These are phyloP conservation scores for Middelhovenomyces tepae DNA, from an alignment of 805 yeast species.

Conservation along the genomic window DNA sequence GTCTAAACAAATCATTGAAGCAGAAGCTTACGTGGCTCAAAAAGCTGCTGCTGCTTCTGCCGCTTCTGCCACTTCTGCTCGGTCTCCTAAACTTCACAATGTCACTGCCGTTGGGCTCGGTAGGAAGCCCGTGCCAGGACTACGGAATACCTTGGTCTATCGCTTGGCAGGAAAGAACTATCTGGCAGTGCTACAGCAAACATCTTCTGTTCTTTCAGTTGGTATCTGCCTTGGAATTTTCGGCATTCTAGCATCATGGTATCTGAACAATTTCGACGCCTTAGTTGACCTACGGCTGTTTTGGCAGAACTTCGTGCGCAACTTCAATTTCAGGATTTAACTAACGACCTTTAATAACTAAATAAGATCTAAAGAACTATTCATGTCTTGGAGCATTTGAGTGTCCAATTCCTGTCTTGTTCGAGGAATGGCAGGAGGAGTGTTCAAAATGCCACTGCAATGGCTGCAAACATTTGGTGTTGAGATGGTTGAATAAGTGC, in stretches of 20 bases:
- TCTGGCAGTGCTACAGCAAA: too few relatives aligned
- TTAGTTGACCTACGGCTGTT: too few relatives aligned
- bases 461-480: neutral
- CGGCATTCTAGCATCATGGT: conserved; percentile 10
- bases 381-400: conserved; percentile 5
- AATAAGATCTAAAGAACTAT: conserved; percentile 3
- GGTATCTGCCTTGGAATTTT: conserved; percentile 13
- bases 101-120: too few relatives aligned
- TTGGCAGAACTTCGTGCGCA: conserved; percentile 3
- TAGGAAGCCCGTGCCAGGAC: too few relatives aligned
- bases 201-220: too few relatives aligned
- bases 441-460: conserved; percentile 1
- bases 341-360: neutral
- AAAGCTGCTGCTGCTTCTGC: too few relatives aligned
- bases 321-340: neutral
- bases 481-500: neutral
- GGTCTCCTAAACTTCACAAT: too few relatives aligned
- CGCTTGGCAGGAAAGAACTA: too few relatives aligned
- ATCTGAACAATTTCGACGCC: conserved; percentile 7
- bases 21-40: too few relatives aligned
- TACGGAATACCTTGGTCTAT: too few relatives aligned
- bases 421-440: neutral
- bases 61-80: too few relatives aligned
- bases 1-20: conserved; percentile 44
- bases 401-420: conserved; percentile 6